Base-by-base conservation (phyloP, 192 early-diverging fungal species). In the Coemansia javaensis region DNA sequence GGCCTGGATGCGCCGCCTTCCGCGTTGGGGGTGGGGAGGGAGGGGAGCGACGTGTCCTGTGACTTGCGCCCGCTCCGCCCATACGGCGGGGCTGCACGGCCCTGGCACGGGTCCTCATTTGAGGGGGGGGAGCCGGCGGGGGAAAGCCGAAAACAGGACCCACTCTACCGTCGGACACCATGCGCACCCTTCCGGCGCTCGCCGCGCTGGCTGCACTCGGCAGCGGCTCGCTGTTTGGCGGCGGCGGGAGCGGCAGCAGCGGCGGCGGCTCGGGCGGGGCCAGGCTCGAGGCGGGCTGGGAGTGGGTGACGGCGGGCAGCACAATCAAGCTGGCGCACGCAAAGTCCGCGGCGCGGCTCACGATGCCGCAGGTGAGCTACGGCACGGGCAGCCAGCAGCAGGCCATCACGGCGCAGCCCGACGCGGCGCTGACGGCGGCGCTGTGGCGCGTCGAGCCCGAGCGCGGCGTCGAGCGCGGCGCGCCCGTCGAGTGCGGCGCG, bases 301-400 rank as follows among this genome's bases (percentile, higher is more conserved):
- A 66, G 42, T 30, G 51, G 34, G 71, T 75, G 0, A 75, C 64
- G 7, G 16, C 34, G 0, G 71, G 71, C 14, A 67, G 64, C 44
- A 67, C 64, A n/a, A 51, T 75, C 25, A 62, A 75, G 40, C 59
- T 75, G 10, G 31, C 50, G 5, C 64, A 75, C 34, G 35, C 48
- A 17, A 67, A 66, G 34, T 42, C 59, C 12, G 42, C 35, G 7
- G 40, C 64, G 15, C 37, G 65, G 5, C 56, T 75, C 17, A 58
- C 47, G n/a, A 57, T 75, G 36, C 71, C 71, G 11, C 71, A 75
- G 22, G 71, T 75, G 17, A 66, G 58, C 46, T 75, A 75, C 52
- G 71, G 71, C 50, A 67, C 59, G 3, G 71, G 71, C 32, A 75
- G 71, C 44, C 64, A 67, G 59, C 71, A 75, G 44, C 65, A 67